Evolutionary conservation across 345 rosid species (phyloP).

Genomic region (Excoecaria agallocha): DNA sequence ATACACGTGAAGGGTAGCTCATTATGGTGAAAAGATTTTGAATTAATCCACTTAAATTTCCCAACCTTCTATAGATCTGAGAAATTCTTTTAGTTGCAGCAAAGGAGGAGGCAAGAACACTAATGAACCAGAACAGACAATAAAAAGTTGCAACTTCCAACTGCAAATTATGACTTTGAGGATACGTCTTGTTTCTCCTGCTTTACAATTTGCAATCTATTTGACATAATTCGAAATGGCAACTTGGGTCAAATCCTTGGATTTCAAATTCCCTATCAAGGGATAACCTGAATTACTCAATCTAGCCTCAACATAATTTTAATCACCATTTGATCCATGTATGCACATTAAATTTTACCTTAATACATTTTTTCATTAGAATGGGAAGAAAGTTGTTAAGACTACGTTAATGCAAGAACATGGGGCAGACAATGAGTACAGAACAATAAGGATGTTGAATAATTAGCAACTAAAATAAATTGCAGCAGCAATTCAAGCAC

Average conservation of each 20-base stretch:
- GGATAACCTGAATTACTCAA: neutral
- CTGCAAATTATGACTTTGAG: neutral
- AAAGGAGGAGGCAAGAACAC: neutral
- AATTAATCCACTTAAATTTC: no score
- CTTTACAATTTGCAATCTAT: neutral
- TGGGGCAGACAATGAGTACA: no score
- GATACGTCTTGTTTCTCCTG: neutral
- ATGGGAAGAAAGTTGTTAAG: neutral
- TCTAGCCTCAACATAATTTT: neutral
- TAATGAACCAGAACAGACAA: neutral
- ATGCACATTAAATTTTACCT: neutral
- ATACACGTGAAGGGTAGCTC: no score
- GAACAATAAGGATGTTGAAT: neutral
- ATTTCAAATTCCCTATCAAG: neutral
- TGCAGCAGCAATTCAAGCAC: neutral
- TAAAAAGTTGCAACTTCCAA: neutral
- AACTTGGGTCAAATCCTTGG: neutral
- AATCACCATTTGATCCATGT: neutral
- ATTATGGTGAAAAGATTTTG: no score
- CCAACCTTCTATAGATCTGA: no score
- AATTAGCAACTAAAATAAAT: neutral
- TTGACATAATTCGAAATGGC: neutral
- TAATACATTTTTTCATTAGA: neutral
- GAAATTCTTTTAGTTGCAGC: no score
- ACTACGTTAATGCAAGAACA: neutral